Base-by-base conservation (phyloP, 768 basidiomycete species). In the Sistotremastrum niveocremeum region DNA sequence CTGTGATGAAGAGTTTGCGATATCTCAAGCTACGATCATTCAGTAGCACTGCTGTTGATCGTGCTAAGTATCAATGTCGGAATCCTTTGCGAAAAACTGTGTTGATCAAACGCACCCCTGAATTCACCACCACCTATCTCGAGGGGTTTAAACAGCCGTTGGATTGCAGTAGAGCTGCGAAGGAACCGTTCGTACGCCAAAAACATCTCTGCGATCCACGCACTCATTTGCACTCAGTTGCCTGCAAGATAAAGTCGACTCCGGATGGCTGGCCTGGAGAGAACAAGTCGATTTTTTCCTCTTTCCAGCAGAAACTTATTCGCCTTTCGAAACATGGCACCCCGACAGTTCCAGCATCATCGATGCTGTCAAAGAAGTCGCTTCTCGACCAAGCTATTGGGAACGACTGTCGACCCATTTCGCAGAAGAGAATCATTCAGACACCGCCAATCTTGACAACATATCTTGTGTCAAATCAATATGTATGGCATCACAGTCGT, bases 1-100 rank as follows among this genome's bases (percentile, higher is more conserved):
- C 81, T 1, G 62, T 85, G 8, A 83, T 86, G 70, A 89, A 89
- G 59, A 71, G 75, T 31, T 66, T 81, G 5, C 76, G 83, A 45
- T 77, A 79, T 58, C 69, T 91, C 63, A 91, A 90, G 62, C 56
- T 93, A n/a, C 74, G 87, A 39, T 83, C 87, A 1, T 73, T 77
- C 42, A 77, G 77, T 49, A 62, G 57, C 1, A 65, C 67, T 8
- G 68, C 75, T 33, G 64, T 67, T 35, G 79, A 81, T 49, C 63
- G 90, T 11, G 73, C 76, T 7, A 60, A 84, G 4, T 74, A 73
- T 52, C 70, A 70, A 37, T 74, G 73, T 46, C 68, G 69, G 48
- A 88, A 90, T 55, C 85, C 84, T 1, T 68, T 89, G 37, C 74
- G 76, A 51, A 64, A 63, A 46, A 61, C 58, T 6, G 61, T 84